These are phyloP conservation scores for Fusarium sulawesiense DNA, from an alignment of 2,329 filamentous ascomycete species.

Conservation along the genomic window DNA sequence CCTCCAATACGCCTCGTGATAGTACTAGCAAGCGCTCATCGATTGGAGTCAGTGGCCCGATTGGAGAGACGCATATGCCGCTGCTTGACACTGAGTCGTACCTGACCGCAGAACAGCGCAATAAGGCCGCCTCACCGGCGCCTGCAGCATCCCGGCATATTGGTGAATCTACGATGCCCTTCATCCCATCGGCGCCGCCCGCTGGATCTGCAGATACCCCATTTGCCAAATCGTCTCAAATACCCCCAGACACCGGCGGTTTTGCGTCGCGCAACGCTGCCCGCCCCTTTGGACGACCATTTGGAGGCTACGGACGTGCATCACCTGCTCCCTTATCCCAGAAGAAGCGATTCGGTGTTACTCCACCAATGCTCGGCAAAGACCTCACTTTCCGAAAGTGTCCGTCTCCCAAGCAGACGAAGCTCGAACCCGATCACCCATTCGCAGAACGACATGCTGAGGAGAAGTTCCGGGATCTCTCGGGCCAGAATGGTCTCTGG, in stretches of 20 bases:
- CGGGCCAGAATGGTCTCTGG: constrained; percentile 77
- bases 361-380: constrained; percentile 88
- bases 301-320: constrained; percentile 45
- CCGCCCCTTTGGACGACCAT: constrained; percentile 55
- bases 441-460: constrained; percentile 62
- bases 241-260: constrained; percentile 54
- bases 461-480: constrained; percentile 64
- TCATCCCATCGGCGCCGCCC: constrained; percentile 38
- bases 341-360: constrained; percentile 64
- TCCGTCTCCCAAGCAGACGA: constrained; percentile 83
- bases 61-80: constrained; percentile 45
- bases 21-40: constrained; percentile 46
- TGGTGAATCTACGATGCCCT: constrained; percentile 45
- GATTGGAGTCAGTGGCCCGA: constrained; percentile 40
- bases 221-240: constrained; percentile 48
- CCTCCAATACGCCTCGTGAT: constrained; percentile 47
- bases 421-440: constrained; percentile 82
- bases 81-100: constrained; percentile 40
- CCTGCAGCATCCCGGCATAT: constrained; percentile 37
- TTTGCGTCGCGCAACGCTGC: constrained; percentile 49
- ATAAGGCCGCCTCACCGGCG: constrained; percentile 36
- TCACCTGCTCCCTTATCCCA: constrained; percentile 53
- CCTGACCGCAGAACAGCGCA: constrained; percentile 35
- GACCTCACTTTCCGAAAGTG: constrained; percentile 86
- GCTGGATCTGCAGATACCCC: constrained; percentile 36